Conservation (phyloP, 192 early-diverging fungal genomes). For the Gamsiella multidivaricata region DNA sequence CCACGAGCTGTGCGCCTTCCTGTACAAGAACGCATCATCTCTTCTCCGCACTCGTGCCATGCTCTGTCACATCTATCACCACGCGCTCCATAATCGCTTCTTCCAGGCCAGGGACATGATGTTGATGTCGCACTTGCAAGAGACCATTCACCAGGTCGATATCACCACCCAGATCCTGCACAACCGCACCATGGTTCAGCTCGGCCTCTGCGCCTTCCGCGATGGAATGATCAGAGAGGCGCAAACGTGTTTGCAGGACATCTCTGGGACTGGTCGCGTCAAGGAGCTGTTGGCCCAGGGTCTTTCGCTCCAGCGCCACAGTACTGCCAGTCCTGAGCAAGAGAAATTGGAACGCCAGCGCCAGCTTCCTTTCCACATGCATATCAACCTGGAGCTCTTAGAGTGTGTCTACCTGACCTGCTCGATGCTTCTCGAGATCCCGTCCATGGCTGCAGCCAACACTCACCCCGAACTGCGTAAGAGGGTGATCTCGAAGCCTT, state of each 20-base stretch:
- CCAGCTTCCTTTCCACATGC: slow-evolving; percentile 99
- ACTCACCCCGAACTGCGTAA: slow-evolving; percentile 65
- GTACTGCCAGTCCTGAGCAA: slow-evolving; percentile 87
- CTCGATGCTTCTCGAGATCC: slow-evolving; percentile 97
- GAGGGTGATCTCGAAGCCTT: slow-evolving; percentile 88
- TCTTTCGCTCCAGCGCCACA: slow-evolving; percentile 72
- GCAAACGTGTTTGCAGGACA: slow-evolving; percentile 87
- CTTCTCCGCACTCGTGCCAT: slow-evolving; percentile 92
- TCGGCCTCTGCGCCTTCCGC: slow-evolving; percentile 97
- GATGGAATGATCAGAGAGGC: slow-evolving; percentile 91
- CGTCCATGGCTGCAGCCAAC: slow-evolving; percentile 87
- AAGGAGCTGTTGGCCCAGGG: slow-evolving; percentile 96
- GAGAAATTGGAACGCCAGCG: slow-evolving; percentile 94
- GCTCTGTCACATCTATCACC: slow-evolving; percentile 97
- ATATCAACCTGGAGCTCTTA: slow-evolving; percentile 98
- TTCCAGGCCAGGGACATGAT: slow-evolving; percentile 93
- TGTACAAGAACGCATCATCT: slow-evolving; percentile 88
- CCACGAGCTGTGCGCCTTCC: slow-evolving; percentile 82
- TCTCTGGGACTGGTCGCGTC: slow-evolving; percentile 83
- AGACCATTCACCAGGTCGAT: slow-evolving; percentile 89
- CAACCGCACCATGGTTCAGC: slow-evolving; percentile 97
- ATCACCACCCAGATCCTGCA: slow-evolving; percentile 93
- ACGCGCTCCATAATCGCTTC: slow-evolving; percentile 96
- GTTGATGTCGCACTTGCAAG: slow-evolving; percentile 99
- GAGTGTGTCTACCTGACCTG: slow-evolving; percentile 97